A percentile compares a stretch with the other conserved stretches of the same genome.
These are phyloP conservation scores for Steccherinum ochraceum DNA, from an alignment of 768 basidiomycete species.

Conservation along the genomic window DNA sequence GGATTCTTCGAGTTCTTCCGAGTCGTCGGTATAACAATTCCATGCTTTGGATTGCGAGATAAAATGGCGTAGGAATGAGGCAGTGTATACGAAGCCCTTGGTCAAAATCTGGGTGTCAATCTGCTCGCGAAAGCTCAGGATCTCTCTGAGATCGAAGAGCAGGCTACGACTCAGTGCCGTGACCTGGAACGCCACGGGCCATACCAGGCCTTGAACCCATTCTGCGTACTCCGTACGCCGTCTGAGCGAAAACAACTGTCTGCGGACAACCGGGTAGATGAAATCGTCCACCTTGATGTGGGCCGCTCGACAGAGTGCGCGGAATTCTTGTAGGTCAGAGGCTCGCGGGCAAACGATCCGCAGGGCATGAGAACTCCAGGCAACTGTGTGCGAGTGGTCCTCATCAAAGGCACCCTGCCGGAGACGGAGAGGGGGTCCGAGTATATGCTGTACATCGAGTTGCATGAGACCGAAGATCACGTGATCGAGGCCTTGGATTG, in stretches of 20 bases:
- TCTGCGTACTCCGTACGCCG: slow-evolving; percentile 24
- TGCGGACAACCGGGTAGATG: slow-evolving; percentile 31
- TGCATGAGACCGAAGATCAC: slow-evolving; percentile 24
- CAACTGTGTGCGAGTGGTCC: slow-evolving; percentile 36
- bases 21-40: slow-evolving; percentile 16
- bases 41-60: slow-evolving; percentile 20
- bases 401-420: slow-evolving; percentile 20
- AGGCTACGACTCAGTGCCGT: slow-evolving; percentile 31
- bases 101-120: not conserved
- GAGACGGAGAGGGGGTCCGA: slow-evolving; percentile 16
- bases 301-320: slow-evolving; percentile 30
- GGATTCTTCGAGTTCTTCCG: not conserved
- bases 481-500: not conserved
- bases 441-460: not conserved
- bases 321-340: slow-evolving; percentile 32
- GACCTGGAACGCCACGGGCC: slow-evolving; percentile 52
- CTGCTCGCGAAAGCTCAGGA: slow-evolving; percentile 19
- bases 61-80: slow-evolving; percentile 33
- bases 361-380: slow-evolving; percentile 42
- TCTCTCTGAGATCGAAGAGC: slow-evolving; percentile 41
- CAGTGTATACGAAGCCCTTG: slow-evolving; percentile 2
- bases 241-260: slow-evolving; percentile 36
- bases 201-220: slow-evolving; percentile 32
- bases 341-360: slow-evolving; percentile 37
- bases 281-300: slow-evolving; percentile 25